These are phyloP conservation scores for Cryptosporidium ryanae DNA, from an alignment of 169 alveolate genomes.

Conservation along the genomic window DNA sequence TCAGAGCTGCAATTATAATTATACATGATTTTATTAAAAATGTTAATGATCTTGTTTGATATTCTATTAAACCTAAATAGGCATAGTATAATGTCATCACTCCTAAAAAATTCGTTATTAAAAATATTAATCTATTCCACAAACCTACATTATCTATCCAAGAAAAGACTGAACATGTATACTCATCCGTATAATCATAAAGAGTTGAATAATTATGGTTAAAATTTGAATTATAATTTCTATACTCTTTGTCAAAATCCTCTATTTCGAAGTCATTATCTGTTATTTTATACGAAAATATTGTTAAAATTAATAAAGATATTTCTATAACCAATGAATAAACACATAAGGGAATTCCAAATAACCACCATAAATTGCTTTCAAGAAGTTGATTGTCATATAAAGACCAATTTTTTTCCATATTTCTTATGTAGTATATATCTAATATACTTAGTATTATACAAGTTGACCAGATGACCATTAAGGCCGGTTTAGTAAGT, in stretches of 20 bases:
- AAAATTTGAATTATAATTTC: conserved; percentile 28
- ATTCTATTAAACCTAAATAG: conserved; percentile 21
- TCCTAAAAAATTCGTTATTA: conserved; percentile 34
- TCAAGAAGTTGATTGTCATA: conserved; percentile 39
- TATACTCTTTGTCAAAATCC: conserved; percentile 21
- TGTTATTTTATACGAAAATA: conserved; percentile 8
- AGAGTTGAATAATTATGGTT: conserved; percentile 21
- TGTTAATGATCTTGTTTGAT: conserved; percentile 32
- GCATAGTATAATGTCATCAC: conserved; percentile 11
- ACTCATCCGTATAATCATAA: conserved; percentile 24
- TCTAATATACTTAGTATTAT: conserved; percentile 49
- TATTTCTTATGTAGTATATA: conserved; percentile 32
- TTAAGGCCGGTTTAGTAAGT: conserved; percentile 14
- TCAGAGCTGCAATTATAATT: background rate
- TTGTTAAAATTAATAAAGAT: conserved; percentile 19
- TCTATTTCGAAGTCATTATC: conserved; percentile 30
- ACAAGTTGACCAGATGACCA: conserved; percentile 32
- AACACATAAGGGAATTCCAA: conserved; percentile 52
- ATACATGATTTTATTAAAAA: conserved; percentile 22
- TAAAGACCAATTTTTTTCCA: conserved; percentile 26
- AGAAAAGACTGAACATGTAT: conserved; percentile 10
- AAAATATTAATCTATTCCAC: conserved; percentile 56
- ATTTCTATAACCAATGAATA: conserved; percentile 43
- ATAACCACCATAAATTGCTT: conserved; percentile 64
- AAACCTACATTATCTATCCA: conserved; percentile 66